Evolutionary conservation across 176 grass and related monocot genomes (phyloP), one percentile per base, ranked within the genome.

Genomic region (Oryza coarctata): DNA sequence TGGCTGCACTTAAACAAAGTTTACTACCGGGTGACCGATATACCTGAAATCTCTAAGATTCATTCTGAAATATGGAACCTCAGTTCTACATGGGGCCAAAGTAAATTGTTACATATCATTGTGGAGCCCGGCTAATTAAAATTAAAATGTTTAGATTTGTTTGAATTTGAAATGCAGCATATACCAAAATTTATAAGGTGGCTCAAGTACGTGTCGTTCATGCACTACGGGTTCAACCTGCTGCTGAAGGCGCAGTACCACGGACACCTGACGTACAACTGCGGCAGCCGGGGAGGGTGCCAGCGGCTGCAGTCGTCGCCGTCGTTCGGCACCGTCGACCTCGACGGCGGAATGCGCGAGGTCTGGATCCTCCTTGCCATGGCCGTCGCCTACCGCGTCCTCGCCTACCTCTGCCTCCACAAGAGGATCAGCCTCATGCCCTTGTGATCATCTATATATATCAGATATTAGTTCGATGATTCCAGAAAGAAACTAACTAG

Each of bases 211-310:
- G 74, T 92, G 14, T 97, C 94, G 2, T 94, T 94, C 88, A 92
- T 94, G 92, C 94, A 94, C 76, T 92, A 94, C 70, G 94, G 94
- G 2, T 97, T 97, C 83, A 90, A 91, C 71, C 77, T 97, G 35
- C 62, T 97, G 73, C 74, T 94, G 68, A 97, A 97, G 83, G 92
- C 89, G 77, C 94, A 97, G 80, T 97, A 97, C 80, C 89, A 85
- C 12, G 92, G 92, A 14, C 63, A 94, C 74, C 80, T 97, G 27
- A 84, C 74, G 6, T 97, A 92, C 74, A 81, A 94, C 57, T 97
- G 94, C 83, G 68, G 58, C 17, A 70, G 83, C 75, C 83, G 63
- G 39, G 75, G 61, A 3, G 92, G 92, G 1, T 94, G 92, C 90
- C 83, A 70, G 64, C 55, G 74, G 50, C 85, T 97, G 60, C 94